Evolutionary conservation across 148 eudicot genomes (phyloP).

Genomic region (Vaccinium myrtillus): DNA sequence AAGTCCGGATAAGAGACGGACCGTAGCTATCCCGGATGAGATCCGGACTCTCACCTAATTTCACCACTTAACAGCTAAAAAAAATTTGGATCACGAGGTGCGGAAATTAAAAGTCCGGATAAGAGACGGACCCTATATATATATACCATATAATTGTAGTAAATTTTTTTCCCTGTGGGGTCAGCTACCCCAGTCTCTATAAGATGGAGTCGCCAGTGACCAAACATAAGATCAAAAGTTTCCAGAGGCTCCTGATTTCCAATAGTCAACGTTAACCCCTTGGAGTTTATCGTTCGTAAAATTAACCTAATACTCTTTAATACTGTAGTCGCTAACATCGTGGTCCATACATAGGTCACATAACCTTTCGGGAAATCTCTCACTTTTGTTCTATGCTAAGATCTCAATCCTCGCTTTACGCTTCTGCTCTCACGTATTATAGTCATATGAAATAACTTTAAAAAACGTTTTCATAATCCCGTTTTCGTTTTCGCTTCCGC

Average conservation of each 20-base stretch:
- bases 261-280: background rate
- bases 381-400: background rate
- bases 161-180: no score
- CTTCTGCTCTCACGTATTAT: no score
- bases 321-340: background rate
- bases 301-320: background rate
- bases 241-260: background rate
- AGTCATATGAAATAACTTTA: background rate
- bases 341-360: background rate
- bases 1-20: no score
- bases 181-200: no score
- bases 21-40: no score
- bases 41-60: no score
- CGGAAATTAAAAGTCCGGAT: no score
- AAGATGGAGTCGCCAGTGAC: no score
- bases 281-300: background rate
- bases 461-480: background rate
- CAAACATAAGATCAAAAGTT: background rate
- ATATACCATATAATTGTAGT: no score
- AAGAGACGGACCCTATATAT: no score
- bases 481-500: background rate
- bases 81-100: no score
- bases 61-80: no score
- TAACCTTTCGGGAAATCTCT: background rate
- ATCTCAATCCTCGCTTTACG: background rate